Base-by-base conservation (phyloP, 768 basidiomycete genomes). In the Naematelia aurantialba region DNA sequence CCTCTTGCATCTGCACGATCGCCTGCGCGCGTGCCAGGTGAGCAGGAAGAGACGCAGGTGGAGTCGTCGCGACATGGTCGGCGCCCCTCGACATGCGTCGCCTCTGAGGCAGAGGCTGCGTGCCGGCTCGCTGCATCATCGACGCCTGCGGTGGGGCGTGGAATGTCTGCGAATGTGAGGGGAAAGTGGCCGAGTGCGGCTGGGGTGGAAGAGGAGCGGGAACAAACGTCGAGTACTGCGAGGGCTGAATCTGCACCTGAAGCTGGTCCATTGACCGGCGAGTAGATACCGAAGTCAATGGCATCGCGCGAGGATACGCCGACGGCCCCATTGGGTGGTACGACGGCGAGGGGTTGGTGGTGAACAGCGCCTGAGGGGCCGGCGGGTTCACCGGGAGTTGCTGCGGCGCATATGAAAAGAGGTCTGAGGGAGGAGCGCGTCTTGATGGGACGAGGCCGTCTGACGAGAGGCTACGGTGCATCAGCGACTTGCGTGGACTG, bases 401-500 rank as follows among this genome's bases (percentile, higher is more conserved):
- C 58, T 70, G 72, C 27, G 72, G 67, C 11, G 63, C 54, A 57
- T 63, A 68, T 2, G 69, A 61, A 60, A 73, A 68, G 48, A 67
- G 63, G 53, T 70, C 69, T 4, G 61, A 59, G 55, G 62, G 50
- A 19, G 67, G 69, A 62, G 67, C 69, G 59, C 59, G 50, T 25
- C 63, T 61, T 12, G 59, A 59, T 17, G 58, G 69, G 26, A 62
- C 57, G 50, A 55, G 54, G 21, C 65, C 65, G 46, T 68, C 65
- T 39, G 67, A 64, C 50, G 67, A 67, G n/a, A 63, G 48, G 54
- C 69, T 59, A 54, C 29, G 29, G 5, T 50, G 58, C 48, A 66
- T 62, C 44, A 5, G 17, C 13, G 11, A 52, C 10, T 22, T 11
- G 44, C 19, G 19, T 19, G 19, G 21, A 26, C 39, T 42, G 42